Evolutionary conservation across 2,329 filamentous ascomycete genomes (phyloP).

Genomic region (Sphaerulina populicola): DNA sequence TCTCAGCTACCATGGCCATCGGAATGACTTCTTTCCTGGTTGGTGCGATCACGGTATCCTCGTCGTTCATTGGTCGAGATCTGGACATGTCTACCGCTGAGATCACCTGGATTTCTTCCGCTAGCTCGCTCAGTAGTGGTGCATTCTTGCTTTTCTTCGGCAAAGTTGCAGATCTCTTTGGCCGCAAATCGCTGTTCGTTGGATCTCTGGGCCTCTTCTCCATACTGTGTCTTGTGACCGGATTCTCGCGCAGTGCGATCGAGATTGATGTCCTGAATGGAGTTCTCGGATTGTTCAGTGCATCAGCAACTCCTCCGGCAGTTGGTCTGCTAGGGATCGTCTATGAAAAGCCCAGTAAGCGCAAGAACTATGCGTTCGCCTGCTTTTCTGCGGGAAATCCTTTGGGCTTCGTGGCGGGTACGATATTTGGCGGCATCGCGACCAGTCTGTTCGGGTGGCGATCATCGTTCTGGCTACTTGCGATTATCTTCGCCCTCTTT

Average conservation of each 20-base stretch:
- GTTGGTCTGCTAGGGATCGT: constrained; percentile 56
- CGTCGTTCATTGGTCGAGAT: constrained; percentile 49
- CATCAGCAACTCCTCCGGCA: constrained; percentile 55
- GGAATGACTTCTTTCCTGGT: constrained; percentile 53
- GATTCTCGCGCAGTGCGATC: constrained; percentile 52
- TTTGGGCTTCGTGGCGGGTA: constrained; percentile 49
- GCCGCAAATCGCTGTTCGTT: constrained; percentile 54
- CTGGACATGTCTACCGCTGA: constrained; percentile 57
- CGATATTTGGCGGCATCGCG: constrained; percentile 55
- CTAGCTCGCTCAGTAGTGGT: constrained; percentile 55
- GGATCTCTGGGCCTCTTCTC: constrained; percentile 52
- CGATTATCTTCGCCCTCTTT: constrained; percentile 56
- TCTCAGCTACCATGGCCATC: constrained; percentile 59
- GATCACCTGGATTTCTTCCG: constrained; percentile 59
- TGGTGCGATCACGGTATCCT: constrained; percentile 54
- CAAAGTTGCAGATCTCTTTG: constrained; percentile 57
- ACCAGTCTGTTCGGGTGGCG: constrained; percentile 56
- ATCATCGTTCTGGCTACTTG: constrained; percentile 53
- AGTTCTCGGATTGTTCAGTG: constrained; percentile 55
- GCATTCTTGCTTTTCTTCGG: constrained; percentile 60
- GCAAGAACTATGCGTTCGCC: constrained; percentile 59
- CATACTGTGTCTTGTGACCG: constrained; percentile 49
- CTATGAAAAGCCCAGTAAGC: constrained; percentile 52
- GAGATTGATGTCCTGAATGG: constrained; percentile 56
- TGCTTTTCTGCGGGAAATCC: constrained; percentile 54